Evolutionary conservation across 495 filamentous ascomycete genomes (phyloP).

Genomic region (Jackrogersella minutella): DNA sequence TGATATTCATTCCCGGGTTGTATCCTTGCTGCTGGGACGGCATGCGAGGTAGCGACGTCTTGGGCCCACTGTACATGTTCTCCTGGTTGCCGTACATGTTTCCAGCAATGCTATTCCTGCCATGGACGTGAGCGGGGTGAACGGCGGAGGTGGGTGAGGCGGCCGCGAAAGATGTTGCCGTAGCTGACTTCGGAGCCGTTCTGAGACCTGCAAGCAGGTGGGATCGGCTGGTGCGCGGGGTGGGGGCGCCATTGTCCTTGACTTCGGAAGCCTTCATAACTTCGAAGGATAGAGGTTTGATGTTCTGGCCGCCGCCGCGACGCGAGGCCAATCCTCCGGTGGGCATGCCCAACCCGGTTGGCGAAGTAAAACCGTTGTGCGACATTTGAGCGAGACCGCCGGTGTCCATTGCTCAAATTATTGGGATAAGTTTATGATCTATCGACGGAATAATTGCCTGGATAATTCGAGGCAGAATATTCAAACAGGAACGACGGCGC

Average conservation of each 20-base stretch:
- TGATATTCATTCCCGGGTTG: constrained; percentile 41
- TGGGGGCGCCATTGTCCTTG: constrained; percentile 66
- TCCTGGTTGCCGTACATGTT: constrained; percentile 57
- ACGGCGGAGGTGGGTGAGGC: constrained; percentile 62
- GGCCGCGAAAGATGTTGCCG: constrained; percentile 69
- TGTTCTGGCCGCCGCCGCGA: constrained; percentile 74
- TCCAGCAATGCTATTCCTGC: constrained; percentile 57
- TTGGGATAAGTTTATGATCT: constrained; percentile 21
- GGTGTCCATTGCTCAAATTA: constrained; percentile 86
- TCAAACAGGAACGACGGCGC: constrained; percentile 9
- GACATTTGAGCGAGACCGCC: constrained; percentile 99
- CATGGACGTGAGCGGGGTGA: constrained; percentile 43
- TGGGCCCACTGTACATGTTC: constrained; percentile 56
- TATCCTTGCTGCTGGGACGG: constrained; percentile 47
- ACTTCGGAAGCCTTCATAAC: constrained; percentile 57
- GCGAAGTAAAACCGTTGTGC: constrained; percentile 78
- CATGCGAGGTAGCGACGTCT: constrained; percentile 60
- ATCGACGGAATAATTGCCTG: constrained; percentile 31
- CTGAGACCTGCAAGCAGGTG: constrained; percentile 93
- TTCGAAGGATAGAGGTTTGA: constrained; percentile 87
- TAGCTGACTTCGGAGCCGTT: constrained; percentile 89
- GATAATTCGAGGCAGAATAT: constrained; percentile 26
- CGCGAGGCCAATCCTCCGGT: constrained; percentile 80
- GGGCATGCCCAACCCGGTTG: constrained; percentile 76
- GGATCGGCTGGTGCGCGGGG: constrained; percentile 91